Evolutionary conservation across 345 rosid genomes (phyloP).

Genomic region (Pistacia vera): DNA sequence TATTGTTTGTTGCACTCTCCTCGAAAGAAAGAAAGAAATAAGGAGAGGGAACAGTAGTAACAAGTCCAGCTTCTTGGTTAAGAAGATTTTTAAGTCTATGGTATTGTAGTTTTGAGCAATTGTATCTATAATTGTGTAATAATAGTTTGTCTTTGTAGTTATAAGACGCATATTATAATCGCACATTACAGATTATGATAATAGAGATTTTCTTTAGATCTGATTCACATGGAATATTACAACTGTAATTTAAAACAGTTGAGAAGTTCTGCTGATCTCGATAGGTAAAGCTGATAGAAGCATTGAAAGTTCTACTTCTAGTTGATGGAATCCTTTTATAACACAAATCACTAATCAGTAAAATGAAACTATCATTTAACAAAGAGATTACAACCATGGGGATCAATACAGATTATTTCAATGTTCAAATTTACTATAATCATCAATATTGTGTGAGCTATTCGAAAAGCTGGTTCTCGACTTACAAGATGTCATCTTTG

Average conservation of each 20-base stretch:
- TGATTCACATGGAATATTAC: no score
- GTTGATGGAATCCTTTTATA: not conserved
- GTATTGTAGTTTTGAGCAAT: constrained; percentile 12
- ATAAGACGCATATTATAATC: no score
- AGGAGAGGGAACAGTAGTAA: not conserved
- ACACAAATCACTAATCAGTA: not conserved
- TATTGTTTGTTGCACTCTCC: not conserved
- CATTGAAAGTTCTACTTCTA: not conserved
- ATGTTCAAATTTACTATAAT: not conserved
- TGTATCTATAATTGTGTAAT: constrained; percentile 23
- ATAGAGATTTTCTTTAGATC: no score
- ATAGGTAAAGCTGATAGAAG: not conserved
- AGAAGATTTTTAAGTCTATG: constrained; percentile 3
- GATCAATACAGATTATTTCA: not conserved
- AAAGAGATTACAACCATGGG: not conserved
- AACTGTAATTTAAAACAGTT: no score
- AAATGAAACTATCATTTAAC: no score
- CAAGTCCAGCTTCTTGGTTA: not conserved
- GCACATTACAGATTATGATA: no score
- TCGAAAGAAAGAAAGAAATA: not conserved
- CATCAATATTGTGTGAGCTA: not conserved
- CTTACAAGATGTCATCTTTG: constrained; percentile 3
- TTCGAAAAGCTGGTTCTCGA: not conserved
- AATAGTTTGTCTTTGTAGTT: not conserved
- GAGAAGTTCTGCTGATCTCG: not conserved